Base-by-base conservation (phyloP, 2,329 filamentous ascomycete genomes). In the Neobulgaria alba region DNA sequence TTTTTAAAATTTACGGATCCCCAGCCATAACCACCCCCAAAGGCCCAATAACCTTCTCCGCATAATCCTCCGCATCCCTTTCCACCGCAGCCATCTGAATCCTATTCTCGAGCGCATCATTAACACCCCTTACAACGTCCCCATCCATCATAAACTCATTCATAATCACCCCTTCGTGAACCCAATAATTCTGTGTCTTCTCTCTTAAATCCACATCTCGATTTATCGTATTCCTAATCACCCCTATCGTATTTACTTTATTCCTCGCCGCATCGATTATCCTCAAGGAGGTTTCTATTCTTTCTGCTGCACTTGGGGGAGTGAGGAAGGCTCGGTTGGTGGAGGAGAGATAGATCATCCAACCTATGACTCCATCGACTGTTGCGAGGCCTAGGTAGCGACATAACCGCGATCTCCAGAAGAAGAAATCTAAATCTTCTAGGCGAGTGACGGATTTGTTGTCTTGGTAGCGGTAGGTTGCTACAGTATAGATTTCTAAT, bases 201-300 rank as follows among this genome's bases (percentile, higher is more conserved):
- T 63, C 68, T 44, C 88, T 76, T 60, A 95, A 65, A 32, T 73
- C 73, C 47, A 76, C 71, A 63, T 95, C 85, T 41, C 89, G 68
- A 42, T 82, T 69, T 12, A 85, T 73, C 2, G 86, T 85, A 65
- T 95, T 95, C 59, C 82, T 77, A 33, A 94, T 66, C 42, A 94
- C 78, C 5, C 78, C 83, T 29, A 85, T 65, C 1, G 83, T 85
- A 51, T 75, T 79, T 45, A 94, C 61, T 60, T 82, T 87, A 40
- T 75, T 72, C 58, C 79, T 73, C 10, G 75, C 69, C 4, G 64
- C 63, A 32, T 77, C 73, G 36, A 94, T 61, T 3, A 67, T 61
- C 36, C 72, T 67, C 36, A 75, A 71, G 1, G 69, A 66, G 1
- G 61, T 55, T 51, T 86, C 80, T 31, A 93, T 63, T 45, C 85